Conservation (phyloP, 257 asterid genomes). For the Primulina huaijiensis region DNA sequence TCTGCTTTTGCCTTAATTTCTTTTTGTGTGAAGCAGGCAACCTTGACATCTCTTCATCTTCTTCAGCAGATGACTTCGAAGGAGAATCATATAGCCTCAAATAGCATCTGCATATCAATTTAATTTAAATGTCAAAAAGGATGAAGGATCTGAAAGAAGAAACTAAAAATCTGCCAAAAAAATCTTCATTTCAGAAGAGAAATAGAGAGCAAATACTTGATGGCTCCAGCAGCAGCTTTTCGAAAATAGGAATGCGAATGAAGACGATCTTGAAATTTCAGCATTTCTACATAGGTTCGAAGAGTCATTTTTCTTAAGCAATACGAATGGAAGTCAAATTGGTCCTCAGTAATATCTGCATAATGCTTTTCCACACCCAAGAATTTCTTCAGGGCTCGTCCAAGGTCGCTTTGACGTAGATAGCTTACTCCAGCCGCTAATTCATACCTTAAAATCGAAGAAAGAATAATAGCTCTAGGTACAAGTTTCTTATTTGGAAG, state of each 20-base stretch:
- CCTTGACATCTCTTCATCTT: slow-evolving; percentile 80
- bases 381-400: slow-evolving; percentile 95
- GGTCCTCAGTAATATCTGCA: slow-evolving; percentile 93
- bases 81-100: slow-evolving; percentile 87
- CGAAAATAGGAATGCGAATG: slow-evolving; percentile 89
- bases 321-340: slow-evolving; percentile 95
- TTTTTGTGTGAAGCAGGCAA: slow-evolving; percentile 86
- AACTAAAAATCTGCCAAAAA: slow-evolving; percentile 11
- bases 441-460: slow-evolving; percentile 66
- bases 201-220: slow-evolving; percentile 48
- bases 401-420: slow-evolving; percentile 91
- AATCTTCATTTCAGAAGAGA: slow-evolving; percentile 14
- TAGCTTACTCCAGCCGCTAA: slow-evolving; percentile 94
- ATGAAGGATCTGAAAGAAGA: slow-evolving; percentile 7
- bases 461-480: slow-evolving; percentile 19
- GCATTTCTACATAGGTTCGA: slow-evolving; percentile 86
- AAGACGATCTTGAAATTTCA: slow-evolving; percentile 88
- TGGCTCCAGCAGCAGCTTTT: slow-evolving; percentile 89
- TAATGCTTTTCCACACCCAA: slow-evolving; percentile 97
- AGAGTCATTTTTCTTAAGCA: slow-evolving; percentile 98
- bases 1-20: slow-evolving; percentile 89
- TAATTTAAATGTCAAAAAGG: slow-evolving; percentile 20
- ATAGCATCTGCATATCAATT: slow-evolving; percentile 68
- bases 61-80: slow-evolving; percentile 74
- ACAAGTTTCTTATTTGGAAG: slow-evolving; percentile 13